phyloP scores from a whole-genome alignment of 176 grass and related monocot genomes.

The Avena eriantha region DNA sequence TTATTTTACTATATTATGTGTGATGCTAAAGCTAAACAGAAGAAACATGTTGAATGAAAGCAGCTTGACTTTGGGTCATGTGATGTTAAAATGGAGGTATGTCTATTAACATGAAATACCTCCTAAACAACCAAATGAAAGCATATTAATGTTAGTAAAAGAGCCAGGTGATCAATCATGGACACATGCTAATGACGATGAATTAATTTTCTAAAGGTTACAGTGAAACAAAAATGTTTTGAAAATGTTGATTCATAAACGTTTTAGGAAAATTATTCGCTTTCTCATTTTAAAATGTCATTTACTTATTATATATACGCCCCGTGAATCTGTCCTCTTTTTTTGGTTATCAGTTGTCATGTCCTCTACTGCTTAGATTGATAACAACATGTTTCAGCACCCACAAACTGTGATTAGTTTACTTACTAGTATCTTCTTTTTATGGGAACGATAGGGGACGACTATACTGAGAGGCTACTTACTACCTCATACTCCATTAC shows the following conservation, averaged over 20 bases:
- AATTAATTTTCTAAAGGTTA: background rate
- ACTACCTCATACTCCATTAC: slow-evolving; percentile 10
- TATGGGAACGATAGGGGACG: background rate
- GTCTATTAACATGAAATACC: background rate
- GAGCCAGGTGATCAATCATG: background rate
- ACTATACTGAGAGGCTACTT: background rate
- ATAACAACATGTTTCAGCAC: slow-evolving; percentile 18
- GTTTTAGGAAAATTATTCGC: background rate
- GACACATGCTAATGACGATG: background rate
- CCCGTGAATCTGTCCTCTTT: background rate
- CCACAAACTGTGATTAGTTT: slow-evolving; percentile 4
- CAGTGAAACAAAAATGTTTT: background rate
- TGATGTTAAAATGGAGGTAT: slow-evolving; percentile 10
- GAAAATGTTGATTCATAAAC: background rate
- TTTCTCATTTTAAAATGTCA: background rate
- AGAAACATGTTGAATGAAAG: background rate
- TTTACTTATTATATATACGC: background rate
- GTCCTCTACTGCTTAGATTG: slow-evolving; percentile 15
- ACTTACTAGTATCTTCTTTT: background rate
- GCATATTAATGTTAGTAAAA: slow-evolving; percentile 21
- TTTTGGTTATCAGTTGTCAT: background rate
- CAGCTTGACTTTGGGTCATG: background rate
- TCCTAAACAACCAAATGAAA: background rate
- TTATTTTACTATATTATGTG: slow-evolving; percentile 25
- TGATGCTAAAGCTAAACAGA: slow-evolving; percentile 23